Evolutionary conservation across 2,329 filamentous ascomycete genomes (phyloP), one percentile per base, ranked within the genome.

Genomic region (Epichloe gansuensis): DNA sequence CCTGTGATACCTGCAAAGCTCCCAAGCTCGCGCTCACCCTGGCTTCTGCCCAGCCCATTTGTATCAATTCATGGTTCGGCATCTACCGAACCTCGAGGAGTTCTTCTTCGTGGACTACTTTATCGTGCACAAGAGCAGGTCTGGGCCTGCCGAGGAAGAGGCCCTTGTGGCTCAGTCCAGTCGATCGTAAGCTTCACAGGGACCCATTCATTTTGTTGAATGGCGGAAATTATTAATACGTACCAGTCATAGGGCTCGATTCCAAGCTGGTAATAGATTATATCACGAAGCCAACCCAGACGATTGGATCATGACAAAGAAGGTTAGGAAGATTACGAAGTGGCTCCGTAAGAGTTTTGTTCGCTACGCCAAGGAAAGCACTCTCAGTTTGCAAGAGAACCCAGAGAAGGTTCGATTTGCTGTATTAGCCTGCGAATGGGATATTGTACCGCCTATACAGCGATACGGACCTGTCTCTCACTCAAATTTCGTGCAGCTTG

Each of bases 31-130:
- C 3, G 50, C 57, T 9, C 60, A 62, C 21, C 60, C 55, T 41
- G 58, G 64, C 47, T 58, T 61, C 13, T 67, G 66, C 34, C 72
- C 72, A 0, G 60, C 61, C 5, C 72, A 75, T 50, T 60, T 73
- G 1, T 74, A 72, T 57, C 69, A 73, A 48, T 72, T 75, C 35
- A 61, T 73, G 6, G 65, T 69, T 2, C 61, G 71, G 9, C 67
- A 71, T 55, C 60, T 71, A 13, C 69, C 69, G 1, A 71, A 69
- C 13, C 61, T 75, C 5, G 66, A 73, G 52, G 62, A 67, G 1
- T 72, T 75, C 44, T 74, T 71, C 54, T 69, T 75, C 46, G 60
- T 75, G 23, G 72, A 75, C 55, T 73, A 71, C 50, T 61, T 72
- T 5, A 67, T 72, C 3, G 55, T 71, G 9, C 65, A 65, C 6